phyloP scores from a whole-genome alignment of 2,329 filamentous ascomycete genomes.

The Trichoderma koningiopsis region DNA sequence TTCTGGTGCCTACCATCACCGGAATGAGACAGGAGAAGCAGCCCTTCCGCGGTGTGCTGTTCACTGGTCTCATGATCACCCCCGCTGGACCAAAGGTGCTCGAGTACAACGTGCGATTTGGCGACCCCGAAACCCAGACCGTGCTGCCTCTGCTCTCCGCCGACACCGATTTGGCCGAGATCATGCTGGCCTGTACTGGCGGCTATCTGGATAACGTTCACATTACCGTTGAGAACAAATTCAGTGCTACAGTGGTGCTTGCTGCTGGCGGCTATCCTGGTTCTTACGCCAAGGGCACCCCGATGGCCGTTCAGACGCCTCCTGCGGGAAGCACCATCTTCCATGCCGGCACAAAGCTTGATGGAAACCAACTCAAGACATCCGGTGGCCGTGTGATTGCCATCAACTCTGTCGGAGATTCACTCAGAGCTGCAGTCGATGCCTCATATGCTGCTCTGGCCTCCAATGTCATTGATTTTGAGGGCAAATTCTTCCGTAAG shows the following conservation, averaged over 20 bases:
- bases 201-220: conserved; percentile 71
- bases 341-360: conserved; percentile 82
- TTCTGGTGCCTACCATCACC: conserved; percentile 86
- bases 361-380: conserved; percentile 67
- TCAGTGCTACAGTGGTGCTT: conserved; percentile 90
- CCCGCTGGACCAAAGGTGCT: conserved; percentile 76
- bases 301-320: conserved; percentile 53
- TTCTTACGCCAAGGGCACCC: conserved; percentile 76
- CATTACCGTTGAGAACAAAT: conserved; percentile 68
- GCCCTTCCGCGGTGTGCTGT: conserved; percentile 74
- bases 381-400: conserved; percentile 91
- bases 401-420: conserved; percentile 73
- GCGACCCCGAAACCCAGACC: conserved; percentile 89
- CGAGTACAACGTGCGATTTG: conserved; percentile 92
- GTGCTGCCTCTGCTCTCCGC: conserved; percentile 74
- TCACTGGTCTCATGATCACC: conserved; percentile 94
- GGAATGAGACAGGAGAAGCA: conserved; percentile 82
- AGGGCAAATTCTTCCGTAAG: conserved; percentile 87
- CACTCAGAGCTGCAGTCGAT: conserved; percentile 78
- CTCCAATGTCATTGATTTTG: conserved; percentile 69
- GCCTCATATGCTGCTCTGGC: conserved; percentile 85
- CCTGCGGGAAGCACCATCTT: conserved; percentile 68
- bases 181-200: conserved; percentile 83
- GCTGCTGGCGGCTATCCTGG: conserved; percentile 90
- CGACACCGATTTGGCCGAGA: conserved; percentile 81